Evolutionary conservation across 139 green algal species (phyloP).

Genomic region (Chlamydomonas incerta): DNA sequence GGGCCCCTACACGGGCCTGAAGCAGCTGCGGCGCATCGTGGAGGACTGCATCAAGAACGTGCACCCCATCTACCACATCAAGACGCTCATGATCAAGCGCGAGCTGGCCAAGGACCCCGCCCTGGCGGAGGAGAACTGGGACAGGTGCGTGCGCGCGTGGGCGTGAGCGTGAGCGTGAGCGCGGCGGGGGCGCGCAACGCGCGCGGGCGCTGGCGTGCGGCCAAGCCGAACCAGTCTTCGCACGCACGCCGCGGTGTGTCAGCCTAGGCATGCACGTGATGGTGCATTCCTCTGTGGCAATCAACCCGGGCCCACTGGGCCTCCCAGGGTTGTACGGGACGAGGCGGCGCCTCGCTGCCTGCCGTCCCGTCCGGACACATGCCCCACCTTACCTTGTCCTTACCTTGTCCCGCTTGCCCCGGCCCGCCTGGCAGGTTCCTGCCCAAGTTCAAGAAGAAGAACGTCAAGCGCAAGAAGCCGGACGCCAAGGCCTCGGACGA

Average conservation of each 20-base stretch:
- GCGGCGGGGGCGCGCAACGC: too few relatives aligned
- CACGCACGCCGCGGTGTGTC: too few relatives aligned
- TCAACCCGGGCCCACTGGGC: too few relatives aligned
- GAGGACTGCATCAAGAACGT: conserved; percentile 99
- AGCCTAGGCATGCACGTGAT: too few relatives aligned
- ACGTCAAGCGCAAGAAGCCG: conserved; percentile 93
- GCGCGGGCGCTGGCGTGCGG: too few relatives aligned
- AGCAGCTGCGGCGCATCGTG: conserved; percentile 91
- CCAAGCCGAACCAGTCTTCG: too few relatives aligned
- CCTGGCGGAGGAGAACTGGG: conserved; percentile 94
- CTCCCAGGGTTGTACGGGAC: too few relatives aligned
- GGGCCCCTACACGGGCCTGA: conserved; percentile 95
- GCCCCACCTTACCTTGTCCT: not conserved
- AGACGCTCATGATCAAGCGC: conserved; percentile 97
- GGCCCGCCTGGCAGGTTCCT: conserved; percentile 81
- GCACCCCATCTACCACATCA: conserved; percentile 99
- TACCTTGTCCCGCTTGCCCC: not conserved
- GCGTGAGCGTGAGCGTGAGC: not conserved
- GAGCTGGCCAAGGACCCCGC: conserved; percentile 96
- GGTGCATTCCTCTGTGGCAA: too few relatives aligned
- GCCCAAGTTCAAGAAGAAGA: conserved; percentile 99
- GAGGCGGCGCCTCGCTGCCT: too few relatives aligned
- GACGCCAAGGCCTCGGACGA: conserved; percentile 19
- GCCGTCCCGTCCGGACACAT: too few relatives aligned
- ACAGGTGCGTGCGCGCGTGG: conserved; percentile 59